Percentiles rank a stretch among this genome's conserved stretches.
phyloP scores from a whole-genome alignment of 768 basidiomycete species.

The Boletellus ananiceps region DNA sequence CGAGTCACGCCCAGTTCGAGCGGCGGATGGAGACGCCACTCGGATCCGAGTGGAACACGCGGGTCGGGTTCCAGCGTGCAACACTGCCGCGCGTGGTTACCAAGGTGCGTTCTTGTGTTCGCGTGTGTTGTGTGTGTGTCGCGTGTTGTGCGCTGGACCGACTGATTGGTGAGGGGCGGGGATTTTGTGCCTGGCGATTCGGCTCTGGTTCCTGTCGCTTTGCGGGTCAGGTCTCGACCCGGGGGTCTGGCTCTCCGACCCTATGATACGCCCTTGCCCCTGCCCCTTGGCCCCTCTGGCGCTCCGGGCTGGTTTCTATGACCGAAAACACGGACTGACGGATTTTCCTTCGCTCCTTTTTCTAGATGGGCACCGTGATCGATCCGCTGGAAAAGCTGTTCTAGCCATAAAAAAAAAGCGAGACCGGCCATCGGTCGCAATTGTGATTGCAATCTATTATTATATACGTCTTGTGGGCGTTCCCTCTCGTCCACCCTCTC shows the following conservation, averaged over 20 bases:
- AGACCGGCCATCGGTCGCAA: not conserved
- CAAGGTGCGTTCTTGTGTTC: conserved; percentile 49
- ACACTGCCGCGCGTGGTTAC: conserved; percentile 84
- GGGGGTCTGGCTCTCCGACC: too few species aligned
- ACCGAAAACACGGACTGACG: not conserved
- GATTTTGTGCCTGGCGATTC: not conserved
- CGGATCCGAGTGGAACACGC: conserved; percentile 92
- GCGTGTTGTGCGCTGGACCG: too few species aligned
- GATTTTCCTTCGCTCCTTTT: not conserved
- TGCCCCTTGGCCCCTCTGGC: too few species aligned
- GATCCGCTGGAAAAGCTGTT: conserved; percentile 58
- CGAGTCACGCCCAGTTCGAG: conserved; percentile 90
- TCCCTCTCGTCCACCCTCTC: too few species aligned
- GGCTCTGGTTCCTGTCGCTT: too few species aligned
- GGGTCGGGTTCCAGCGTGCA: conserved; percentile 75
- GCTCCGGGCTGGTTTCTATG: too few species aligned
- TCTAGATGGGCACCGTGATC: conserved; percentile 68
- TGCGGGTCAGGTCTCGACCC: too few species aligned
- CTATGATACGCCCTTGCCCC: too few species aligned
- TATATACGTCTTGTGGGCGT: too few species aligned
- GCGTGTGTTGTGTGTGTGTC: not conserved
- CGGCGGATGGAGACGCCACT: conserved; percentile 74
- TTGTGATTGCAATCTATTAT: not conserved
- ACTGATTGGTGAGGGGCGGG: not conserved
- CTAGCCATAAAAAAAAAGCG: conserved; percentile 12